Conservation (phyloP, 225 moss, liverwort and hornwort genomes). For the Physcomitrellopsis africana region DNA sequence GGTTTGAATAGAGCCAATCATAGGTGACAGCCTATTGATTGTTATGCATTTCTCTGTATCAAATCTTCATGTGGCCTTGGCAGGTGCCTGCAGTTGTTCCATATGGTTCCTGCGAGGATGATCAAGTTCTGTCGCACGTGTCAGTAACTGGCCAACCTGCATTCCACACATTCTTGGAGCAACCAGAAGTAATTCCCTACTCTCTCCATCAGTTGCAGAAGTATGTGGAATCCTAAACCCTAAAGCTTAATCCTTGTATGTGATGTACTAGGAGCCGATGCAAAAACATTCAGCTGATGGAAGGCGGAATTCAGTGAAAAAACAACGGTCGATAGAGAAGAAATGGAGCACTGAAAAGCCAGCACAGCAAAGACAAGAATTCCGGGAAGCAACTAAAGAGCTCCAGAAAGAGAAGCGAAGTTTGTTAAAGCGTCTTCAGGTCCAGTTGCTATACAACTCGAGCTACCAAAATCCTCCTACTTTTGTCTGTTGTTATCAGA, state of each 20-base stretch:
- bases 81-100: slow-evolving; percentile 69
- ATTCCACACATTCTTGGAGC: slow-evolving; percentile 32
- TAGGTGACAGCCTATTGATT: too few relatives aligned
- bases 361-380: slow-evolving; percentile 49
- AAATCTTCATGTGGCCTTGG: slow-evolving; percentile 56
- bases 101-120: slow-evolving; percentile 44
- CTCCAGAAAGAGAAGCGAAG: slow-evolving; percentile 76
- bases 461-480: not conserved
- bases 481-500: not conserved
- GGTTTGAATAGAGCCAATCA: not conserved
- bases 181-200: slow-evolving; percentile 33
- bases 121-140: slow-evolving; percentile 47
- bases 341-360: slow-evolving; percentile 49
- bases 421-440: slow-evolving; percentile 72
- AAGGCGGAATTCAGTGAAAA: slow-evolving; percentile 44
- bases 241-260: not conserved
- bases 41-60: slow-evolving; percentile 43
- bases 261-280: slow-evolving; percentile 45
- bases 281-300: slow-evolving; percentile 48
- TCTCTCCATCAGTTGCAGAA: slow-evolving; percentile 3
- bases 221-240: slow-evolving; percentile 1
- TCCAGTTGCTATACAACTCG: slow-evolving; percentile 27
- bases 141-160: slow-evolving; percentile 50
- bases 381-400: slow-evolving; percentile 63
- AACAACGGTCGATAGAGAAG: slow-evolving; percentile 46